Percentiles rank a stretch among this genome's conserved stretches.
Evolutionary conservation across 75 land plant species (phyloP).

Genomic region (Selaginella tamariscina): DNA sequence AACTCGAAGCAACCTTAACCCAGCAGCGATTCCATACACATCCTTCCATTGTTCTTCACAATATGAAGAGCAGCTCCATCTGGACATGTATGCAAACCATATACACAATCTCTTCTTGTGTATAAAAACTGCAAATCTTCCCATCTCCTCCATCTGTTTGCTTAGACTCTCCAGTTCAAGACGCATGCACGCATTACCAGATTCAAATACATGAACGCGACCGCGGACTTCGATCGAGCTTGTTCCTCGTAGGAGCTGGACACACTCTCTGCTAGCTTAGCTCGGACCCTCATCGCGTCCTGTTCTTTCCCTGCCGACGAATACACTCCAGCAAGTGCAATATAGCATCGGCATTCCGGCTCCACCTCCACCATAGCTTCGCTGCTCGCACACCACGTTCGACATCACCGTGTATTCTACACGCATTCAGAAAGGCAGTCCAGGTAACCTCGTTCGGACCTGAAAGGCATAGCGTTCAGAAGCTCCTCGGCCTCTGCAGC

Average conservation of each 20-base stretch:
- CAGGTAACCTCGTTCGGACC: background rate
- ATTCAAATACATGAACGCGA: background rate
- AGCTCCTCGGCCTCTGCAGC: background rate
- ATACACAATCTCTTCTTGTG: too few species aligned
- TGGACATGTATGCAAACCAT: too few species aligned
- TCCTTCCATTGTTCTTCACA: too few species aligned
- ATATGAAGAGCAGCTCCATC: background rate
- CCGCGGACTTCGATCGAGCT: background rate
- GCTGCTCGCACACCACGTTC: background rate
- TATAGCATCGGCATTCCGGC: background rate
- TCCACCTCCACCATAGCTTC: too few species aligned
- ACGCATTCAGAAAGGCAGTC: background rate
- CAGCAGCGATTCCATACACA: too few species aligned
- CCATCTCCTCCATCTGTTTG: too few species aligned
- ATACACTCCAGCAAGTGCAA: background rate
- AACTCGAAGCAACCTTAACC: too few species aligned
- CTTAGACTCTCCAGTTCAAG: too few species aligned
- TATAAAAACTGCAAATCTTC: too few species aligned
- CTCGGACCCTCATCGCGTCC: too few species aligned
- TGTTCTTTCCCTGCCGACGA: too few species aligned
- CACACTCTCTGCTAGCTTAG: background rate
- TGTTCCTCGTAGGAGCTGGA: background rate
- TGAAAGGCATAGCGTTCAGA: background rate
- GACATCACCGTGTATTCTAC: background rate
- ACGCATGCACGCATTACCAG: background rate